Conservation (phyloP, 768 basidiomycete genomes). For the Leucogyrophana mollusca region DNA sequence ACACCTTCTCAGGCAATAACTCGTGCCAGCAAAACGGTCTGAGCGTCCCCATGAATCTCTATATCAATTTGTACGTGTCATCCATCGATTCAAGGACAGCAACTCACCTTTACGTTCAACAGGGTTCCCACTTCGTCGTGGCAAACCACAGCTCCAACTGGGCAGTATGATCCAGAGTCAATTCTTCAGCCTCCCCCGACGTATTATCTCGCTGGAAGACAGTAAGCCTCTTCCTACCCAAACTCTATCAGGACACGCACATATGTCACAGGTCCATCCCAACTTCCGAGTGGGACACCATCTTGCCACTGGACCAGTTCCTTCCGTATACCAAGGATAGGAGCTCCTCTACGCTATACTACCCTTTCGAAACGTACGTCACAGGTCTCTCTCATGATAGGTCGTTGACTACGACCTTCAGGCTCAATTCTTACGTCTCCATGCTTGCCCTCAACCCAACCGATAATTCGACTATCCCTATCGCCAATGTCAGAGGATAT, state of each 20-base stretch:
- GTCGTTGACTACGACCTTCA: not conserved
- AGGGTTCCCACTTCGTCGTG: conserved; percentile 1
- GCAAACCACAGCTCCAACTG: not conserved
- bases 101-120: too few relatives aligned
- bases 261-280: not conserved
- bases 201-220: conserved; percentile 4
- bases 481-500: conserved; percentile 1
- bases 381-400: not conserved
- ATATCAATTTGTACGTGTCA: conserved; percentile 3
- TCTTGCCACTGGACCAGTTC: conserved; percentile 1
- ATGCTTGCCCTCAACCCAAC: conserved; percentile 3
- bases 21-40: conserved; percentile 1
- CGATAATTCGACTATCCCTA: conserved; percentile 5
- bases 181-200: conserved; percentile 3
- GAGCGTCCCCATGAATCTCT: conserved; percentile 5
- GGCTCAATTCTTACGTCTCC: conserved; percentile 1
- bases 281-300: conserved; percentile 1
- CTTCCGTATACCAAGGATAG: conserved; percentile 4
- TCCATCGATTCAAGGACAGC: too few relatives aligned
- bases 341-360: conserved; percentile 2
- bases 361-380: conserved; percentile 5
- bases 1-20: not conserved
- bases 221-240: not conserved
- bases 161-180: not conserved
- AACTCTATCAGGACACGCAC: not conserved